A percentile compares a stretch with the other conserved stretches of the same genome.
Conservation (phyloP, 2,329 filamentous ascomycete species). For the Bipolaris oryzae region DNA sequence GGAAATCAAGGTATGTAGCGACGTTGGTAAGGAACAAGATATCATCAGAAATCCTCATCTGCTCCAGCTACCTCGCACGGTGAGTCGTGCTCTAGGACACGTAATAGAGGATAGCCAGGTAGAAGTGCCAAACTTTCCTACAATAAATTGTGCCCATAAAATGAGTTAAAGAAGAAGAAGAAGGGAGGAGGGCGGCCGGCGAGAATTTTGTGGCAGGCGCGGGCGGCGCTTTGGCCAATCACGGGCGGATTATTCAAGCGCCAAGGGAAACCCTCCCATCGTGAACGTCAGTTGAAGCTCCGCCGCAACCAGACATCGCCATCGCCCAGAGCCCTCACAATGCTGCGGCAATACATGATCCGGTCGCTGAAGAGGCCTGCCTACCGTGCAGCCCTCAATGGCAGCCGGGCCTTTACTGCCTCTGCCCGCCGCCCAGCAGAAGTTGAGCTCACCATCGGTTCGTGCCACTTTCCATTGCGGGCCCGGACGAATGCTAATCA, state of each 20-base stretch:
- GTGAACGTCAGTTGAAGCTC: constrained; percentile 35
- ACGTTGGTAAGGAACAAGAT: constrained; percentile 70
- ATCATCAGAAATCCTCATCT: constrained; percentile 63
- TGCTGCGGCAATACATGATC: constrained; percentile 69
- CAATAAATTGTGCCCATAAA: constrained; percentile 68
- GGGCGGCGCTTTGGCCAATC: constrained; percentile 40
- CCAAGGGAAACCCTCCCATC: constrained; percentile 25
- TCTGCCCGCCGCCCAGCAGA: constrained; percentile 81
- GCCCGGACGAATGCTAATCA: constrained; percentile 42
- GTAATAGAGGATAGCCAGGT: constrained; percentile 66
- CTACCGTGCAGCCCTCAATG: constrained; percentile 59
- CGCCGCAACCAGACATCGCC: constrained; percentile 34
- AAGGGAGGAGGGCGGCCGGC: constrained; percentile 32
- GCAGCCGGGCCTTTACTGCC: constrained; percentile 80
- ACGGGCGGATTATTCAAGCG: constrained; percentile 30
- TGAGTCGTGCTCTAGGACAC: constrained; percentile 64
- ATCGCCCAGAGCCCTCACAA: constrained; percentile 50
- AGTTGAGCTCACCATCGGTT: constrained; percentile 96
- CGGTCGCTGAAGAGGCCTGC: constrained; percentile 65
- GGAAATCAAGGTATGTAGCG: constrained; percentile 56
- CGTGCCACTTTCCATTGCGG: constrained; percentile 47
- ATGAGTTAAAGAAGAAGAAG: constrained; percentile 60
- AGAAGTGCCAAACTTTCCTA: constrained; percentile 59
- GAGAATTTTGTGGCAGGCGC: constrained; percentile 36
- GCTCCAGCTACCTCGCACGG: constrained; percentile 70